These are phyloP conservation scores for Papiliotrema fonsecae DNA, from an alignment of 1,284 basidiomycete species.

Conservation along the genomic window DNA sequence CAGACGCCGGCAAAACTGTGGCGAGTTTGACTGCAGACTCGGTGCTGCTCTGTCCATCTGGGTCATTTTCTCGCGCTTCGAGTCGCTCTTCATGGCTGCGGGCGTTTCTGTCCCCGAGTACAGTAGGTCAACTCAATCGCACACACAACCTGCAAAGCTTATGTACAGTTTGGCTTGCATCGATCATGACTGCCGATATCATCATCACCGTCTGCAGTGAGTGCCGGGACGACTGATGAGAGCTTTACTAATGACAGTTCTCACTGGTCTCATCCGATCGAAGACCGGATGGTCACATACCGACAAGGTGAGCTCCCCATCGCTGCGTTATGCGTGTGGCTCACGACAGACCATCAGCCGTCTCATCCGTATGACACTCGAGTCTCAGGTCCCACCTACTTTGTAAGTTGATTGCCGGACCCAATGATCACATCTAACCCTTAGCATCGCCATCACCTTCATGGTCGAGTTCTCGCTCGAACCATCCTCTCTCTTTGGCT, in stretches of 20 bases:
- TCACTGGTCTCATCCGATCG: conserved; percentile 18
- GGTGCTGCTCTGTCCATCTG: conserved; percentile 13
- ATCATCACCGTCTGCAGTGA: conserved; percentile 20
- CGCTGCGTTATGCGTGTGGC: not conserved
- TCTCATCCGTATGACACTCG: conserved; percentile 26
- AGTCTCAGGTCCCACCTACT: conserved; percentile 25
- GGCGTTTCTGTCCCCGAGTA: conserved; percentile 5
- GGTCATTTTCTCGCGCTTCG: conserved; percentile 17
- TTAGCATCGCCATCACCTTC: conserved; percentile 16
- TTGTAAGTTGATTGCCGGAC: not conserved
- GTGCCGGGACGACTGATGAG: no score
- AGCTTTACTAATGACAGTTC: conserved; percentile 1
- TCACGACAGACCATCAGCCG: conserved; percentile 15
- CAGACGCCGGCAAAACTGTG: not conserved
- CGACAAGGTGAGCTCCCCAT: conserved; percentile 14
- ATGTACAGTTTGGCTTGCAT: conserved; percentile 20
- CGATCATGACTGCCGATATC: conserved; percentile 24
- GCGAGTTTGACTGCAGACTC: conserved; percentile 4
- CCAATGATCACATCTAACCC: not conserved
- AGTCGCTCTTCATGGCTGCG: conserved; percentile 10
- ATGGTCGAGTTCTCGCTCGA: conserved; percentile 16
- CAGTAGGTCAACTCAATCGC: conserved; percentile 1
- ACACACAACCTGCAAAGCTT: not conserved
- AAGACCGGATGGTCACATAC: conserved; percentile 31
- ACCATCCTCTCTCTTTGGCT: conserved; percentile 17